These are phyloP conservation scores for Moesziomyces sp. DNA, from an alignment of 1,284 basidiomycete genomes.

Conservation along the genomic window DNA sequence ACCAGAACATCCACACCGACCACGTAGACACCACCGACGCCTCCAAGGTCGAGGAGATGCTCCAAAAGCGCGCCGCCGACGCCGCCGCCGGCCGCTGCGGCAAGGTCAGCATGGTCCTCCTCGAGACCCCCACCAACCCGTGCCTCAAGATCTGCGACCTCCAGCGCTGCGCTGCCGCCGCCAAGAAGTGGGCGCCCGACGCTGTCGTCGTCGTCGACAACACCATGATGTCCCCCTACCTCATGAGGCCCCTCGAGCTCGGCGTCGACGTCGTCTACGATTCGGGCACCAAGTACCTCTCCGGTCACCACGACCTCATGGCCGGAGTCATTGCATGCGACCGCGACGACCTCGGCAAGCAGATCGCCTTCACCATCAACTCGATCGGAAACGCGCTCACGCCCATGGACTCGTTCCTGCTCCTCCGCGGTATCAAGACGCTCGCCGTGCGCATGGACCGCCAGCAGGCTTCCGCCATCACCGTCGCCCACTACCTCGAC, in stretches of 20 bases:
- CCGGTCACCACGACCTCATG: conserved; percentile 99
- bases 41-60: conserved; percentile 61
- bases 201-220: conserved; percentile 76
- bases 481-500: conserved; percentile 88
- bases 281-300: conserved; percentile 96
- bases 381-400: conserved; percentile 96
- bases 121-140: conserved; percentile 98
- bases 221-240: conserved; percentile 99
- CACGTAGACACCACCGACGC: conserved; percentile 93
- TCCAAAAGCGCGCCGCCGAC: conserved; percentile 53
- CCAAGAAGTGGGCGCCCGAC: conserved; percentile 61
- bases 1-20: conserved; percentile 88
- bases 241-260: conserved; percentile 93
- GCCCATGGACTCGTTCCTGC: conserved; percentile 83
- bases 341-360: conserved; percentile 87
- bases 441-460: conserved; percentile 96
- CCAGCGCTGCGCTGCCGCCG: conserved; percentile 69
- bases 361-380: conserved; percentile 91
- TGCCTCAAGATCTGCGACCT: conserved; percentile 95
- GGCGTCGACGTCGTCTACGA: conserved; percentile 98
- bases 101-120: conserved; percentile 71
- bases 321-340: conserved; percentile 81
- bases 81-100: conserved; percentile 45
- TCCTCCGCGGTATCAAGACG: conserved; percentile 95
- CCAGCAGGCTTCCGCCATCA: conserved; percentile 84